Base-by-base conservation (phyloP, 2,329 filamentous ascomycete genomes). In the Colletotrichum sp. region DNA sequence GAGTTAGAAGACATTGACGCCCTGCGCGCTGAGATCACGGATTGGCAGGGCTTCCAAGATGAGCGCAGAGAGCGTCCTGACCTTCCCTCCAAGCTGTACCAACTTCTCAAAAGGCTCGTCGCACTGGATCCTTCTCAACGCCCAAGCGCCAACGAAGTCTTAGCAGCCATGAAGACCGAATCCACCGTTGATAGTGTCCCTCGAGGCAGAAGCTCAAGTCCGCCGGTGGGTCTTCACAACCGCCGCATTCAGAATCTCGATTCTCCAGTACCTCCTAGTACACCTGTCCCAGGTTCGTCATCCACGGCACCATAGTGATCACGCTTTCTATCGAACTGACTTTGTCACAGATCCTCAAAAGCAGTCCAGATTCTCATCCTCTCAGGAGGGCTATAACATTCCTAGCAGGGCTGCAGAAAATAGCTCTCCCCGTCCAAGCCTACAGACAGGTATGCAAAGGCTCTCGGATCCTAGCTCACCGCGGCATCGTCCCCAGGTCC, bases 1-100 rank as follows among this genome's bases (percentile, higher is more conserved):
- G 96, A 98, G 81, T 93, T 95, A 71, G 97, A 99, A 82, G 96
- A 98, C 78, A 89, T 98, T 7, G 96, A 98, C 79, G 88, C 93
- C 78, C 89, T 99, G 34, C 92, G 96, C 56, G 93, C 90, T 5
- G 97, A 99, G 83, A 98, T 99, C 72, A 92, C 92, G 13, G 89
- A 90, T 38, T 99, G 97, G 97, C 88, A 92, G 70, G 97, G 97
- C 1, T 98, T 98, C 79, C 92, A 95, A 77, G 93, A 95, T 75
- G 93, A 95, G 79, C 90, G 92, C 38, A 89, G 93, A 43, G 90
- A 94, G 77, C 91, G 96, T 3, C 92, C 94, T 1, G 97, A 98
- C 80, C 87, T 99, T 1, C 97, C 97, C 0, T 90, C 95, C 7
- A 94, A 95, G 82, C 90, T 99, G 0, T 99, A 98, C 84, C 91